Percentiles rank a stretch among this genome's conserved stretches.
phyloP scores from a whole-genome alignment of 371 early-diverging fungal genomes.

The Batkoa obscura region DNA sequence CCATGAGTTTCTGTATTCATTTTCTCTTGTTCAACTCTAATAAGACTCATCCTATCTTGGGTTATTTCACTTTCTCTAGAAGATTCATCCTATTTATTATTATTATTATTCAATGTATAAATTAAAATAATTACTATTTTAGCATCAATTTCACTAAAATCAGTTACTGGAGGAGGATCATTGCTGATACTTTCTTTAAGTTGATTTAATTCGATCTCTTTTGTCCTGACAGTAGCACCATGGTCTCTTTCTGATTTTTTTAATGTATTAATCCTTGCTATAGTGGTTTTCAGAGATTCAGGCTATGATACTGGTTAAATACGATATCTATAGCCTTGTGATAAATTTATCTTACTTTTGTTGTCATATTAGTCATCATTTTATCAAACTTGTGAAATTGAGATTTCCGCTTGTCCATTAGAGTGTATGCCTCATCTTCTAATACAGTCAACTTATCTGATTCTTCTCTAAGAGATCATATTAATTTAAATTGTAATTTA shows the following conservation, averaged over 20 bases:
- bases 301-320: too few species aligned
- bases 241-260: too few species aligned
- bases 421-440: background rate
- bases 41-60: background rate
- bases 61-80: background rate
- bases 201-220: too few species aligned
- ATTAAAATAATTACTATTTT: too few species aligned
- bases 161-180: too few species aligned
- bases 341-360: background rate
- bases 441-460: constrained; percentile 16
- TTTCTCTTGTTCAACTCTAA: constrained; percentile 7
- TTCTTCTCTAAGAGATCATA: constrained; percentile 20
- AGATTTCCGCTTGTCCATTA: background rate
- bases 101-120: too few species aligned
- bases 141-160: too few species aligned
- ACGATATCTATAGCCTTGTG: too few species aligned
- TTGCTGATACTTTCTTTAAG: too few species aligned
- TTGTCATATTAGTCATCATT: background rate
- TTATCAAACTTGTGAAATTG: background rate
- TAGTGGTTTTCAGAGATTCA: too few species aligned
- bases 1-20: constrained; percentile 6
- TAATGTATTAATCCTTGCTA: too few species aligned
- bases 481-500: constrained; percentile 7
- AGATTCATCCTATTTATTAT: background rate
- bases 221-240: too few species aligned